Evolutionary conservation across 2,329 filamentous ascomycete genomes (phyloP).

Genomic region (Eurotiales sp.): DNA sequence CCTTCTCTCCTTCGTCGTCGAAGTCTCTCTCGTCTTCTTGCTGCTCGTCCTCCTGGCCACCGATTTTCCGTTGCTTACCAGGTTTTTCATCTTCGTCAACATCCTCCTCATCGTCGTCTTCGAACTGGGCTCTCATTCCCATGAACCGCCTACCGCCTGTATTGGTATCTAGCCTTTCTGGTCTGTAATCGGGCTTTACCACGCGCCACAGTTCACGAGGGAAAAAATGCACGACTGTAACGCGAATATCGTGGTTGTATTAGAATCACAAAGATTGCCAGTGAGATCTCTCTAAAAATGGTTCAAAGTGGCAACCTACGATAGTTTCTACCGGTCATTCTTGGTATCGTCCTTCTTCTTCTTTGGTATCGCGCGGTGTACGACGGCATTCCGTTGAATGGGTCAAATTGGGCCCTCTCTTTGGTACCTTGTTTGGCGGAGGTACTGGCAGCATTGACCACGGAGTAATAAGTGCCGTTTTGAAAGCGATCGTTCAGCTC

Average conservation of each 20-base stretch:
- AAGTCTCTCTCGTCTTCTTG: conserved; percentile 24
- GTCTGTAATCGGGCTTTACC: conserved; percentile 47
- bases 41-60: conserved; percentile 26
- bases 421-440: conserved; percentile 42
- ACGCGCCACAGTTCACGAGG: conserved; percentile 56
- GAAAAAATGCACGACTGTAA: conserved; percentile 54
- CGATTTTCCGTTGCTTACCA: conserved; percentile 30
- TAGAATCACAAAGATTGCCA: background rate
- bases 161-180: conserved; percentile 28
- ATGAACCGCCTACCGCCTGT: conserved; percentile 20
- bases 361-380: conserved; percentile 58
- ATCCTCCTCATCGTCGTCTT: conserved; percentile 45
- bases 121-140: conserved; percentile 37
- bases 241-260: background rate
- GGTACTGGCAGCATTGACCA: conserved; percentile 41
- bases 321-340: conserved; percentile 52
- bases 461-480: conserved; percentile 58
- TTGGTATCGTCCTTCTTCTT: conserved; percentile 53
- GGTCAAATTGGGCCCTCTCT: conserved; percentile 52
- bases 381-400: conserved; percentile 59
- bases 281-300: background rate
- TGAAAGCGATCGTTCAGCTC: conserved; percentile 53
- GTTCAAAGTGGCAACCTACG: conserved; percentile 38
- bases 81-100: conserved; percentile 23
- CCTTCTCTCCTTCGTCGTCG: conserved; percentile 42